A percentile compares a stretch with the other conserved stretches of the same genome.
These are phyloP conservation scores for Dipodascopsis uninucleata DNA, from an alignment of 805 yeast species.

Conservation along the genomic window DNA sequence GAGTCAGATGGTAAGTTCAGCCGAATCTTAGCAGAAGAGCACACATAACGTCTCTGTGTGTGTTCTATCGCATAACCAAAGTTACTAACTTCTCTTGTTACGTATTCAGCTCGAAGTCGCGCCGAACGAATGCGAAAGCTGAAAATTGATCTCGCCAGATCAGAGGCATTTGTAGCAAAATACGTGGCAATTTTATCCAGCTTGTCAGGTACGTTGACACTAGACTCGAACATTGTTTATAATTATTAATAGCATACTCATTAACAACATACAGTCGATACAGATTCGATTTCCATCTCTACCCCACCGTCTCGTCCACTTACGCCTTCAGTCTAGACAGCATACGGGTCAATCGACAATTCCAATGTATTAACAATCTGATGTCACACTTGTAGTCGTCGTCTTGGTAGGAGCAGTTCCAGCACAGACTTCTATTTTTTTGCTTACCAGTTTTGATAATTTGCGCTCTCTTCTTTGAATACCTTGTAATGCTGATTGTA, in stretches of 20 bases:
- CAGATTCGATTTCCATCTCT: conserved; percentile 5
- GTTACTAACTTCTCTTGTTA: not conserved
- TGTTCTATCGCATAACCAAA: not conserved
- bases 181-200: conserved; percentile 9
- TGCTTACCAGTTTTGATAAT: too few species aligned
- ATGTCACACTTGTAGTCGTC: too few species aligned
- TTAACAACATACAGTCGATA: conserved; percentile 5
- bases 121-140: conserved; percentile 5
- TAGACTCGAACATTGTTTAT: too few species aligned
- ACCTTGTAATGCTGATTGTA: too few species aligned
- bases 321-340: too few species aligned
- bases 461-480: too few species aligned
- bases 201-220: conserved; percentile 9
- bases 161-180: conserved; percentile 17
- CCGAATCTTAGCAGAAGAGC: not conserved
- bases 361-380: too few species aligned
- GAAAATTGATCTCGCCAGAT: conserved; percentile 9
- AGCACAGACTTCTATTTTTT: too few species aligned
- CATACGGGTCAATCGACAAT: too few species aligned
- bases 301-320: conserved; percentile 11
- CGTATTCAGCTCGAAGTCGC: not conserved
- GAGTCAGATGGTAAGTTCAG: not conserved
- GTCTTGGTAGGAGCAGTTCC: too few species aligned
- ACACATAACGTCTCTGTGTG: not conserved
- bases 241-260: not conserved